These are phyloP conservation scores for Melanomma pulvis-pyrius DNA, from an alignment of 495 filamentous ascomycete genomes.

Conservation along the genomic window DNA sequence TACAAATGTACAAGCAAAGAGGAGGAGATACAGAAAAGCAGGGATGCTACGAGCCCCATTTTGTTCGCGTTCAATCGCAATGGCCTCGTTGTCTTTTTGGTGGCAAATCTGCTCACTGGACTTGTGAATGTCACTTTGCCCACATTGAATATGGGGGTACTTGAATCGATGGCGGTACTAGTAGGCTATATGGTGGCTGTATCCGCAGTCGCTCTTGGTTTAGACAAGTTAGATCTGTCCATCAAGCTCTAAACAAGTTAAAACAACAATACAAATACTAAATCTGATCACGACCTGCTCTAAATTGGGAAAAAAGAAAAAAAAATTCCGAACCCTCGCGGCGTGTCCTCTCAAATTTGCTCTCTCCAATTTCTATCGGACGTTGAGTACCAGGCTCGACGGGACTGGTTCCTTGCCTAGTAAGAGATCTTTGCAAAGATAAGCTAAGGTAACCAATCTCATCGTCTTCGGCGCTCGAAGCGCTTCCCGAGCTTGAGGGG, in stretches of 20 bases:
- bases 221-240: constrained; percentile 74
- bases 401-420: background rate
- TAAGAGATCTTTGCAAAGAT: background rate
- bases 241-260: constrained; percentile 63
- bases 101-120: constrained; percentile 88
- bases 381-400: background rate
- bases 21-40: constrained; percentile 55
- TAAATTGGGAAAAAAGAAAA: too few species aligned
- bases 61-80: constrained; percentile 85
- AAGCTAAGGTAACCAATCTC: background rate
- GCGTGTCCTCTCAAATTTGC: too few species aligned
- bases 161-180: constrained; percentile 71
- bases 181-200: constrained; percentile 69
- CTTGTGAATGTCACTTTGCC: constrained; percentile 82
- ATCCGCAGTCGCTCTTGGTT: constrained; percentile 65
- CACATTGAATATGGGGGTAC: constrained; percentile 69
- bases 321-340: too few species aligned
- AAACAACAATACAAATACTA: too few species aligned
- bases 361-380: background rate
- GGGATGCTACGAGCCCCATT: constrained; percentile 71
- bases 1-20: constrained; percentile 56
- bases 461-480: background rate
- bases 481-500: background rate
- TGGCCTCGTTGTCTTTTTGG: constrained; percentile 81
- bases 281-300: too few species aligned